These are phyloP conservation scores for Fusarium redolens DNA, from an alignment of 2,329 filamentous ascomycete species.

Conservation along the genomic window DNA sequence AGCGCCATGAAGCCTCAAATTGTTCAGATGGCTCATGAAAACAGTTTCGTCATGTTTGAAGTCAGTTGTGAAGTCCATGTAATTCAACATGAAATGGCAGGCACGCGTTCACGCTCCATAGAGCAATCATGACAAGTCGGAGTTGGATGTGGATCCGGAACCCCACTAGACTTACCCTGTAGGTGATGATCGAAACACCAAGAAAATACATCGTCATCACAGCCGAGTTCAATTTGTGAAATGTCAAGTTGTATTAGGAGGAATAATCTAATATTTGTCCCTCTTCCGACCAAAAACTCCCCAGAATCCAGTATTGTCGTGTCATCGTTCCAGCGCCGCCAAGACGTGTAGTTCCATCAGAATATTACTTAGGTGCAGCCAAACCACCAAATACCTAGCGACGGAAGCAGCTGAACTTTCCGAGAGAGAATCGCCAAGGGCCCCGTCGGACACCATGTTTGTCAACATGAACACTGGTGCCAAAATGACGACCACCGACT, in stretches of 20 bases:
- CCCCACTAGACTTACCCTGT: constrained; percentile 17
- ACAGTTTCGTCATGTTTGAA: background rate
- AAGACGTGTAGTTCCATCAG: background rate
- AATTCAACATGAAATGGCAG: background rate
- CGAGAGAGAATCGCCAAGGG: constrained; percentile 63
- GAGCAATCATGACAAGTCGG: background rate
- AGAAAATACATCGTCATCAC: background rate
- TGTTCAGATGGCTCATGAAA: background rate
- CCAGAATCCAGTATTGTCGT: constrained; percentile 14
- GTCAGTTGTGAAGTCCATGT: background rate
- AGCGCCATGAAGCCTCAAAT: constrained; percentile 59
- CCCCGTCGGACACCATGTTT: constrained; percentile 60
- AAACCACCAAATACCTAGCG: constrained; percentile 16
- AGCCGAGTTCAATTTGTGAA: background rate
- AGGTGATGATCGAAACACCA: background rate
- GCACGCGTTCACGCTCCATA: background rate
- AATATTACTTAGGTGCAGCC: background rate
- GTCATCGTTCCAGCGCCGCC: constrained; percentile 6
- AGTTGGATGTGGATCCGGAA: constrained; percentile 1
- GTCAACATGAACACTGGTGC: constrained; percentile 60
- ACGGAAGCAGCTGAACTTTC: constrained; percentile 64
- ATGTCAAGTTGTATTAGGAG: constrained; percentile 13
- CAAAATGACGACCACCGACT: constrained; percentile 61
- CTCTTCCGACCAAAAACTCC: constrained; percentile 13
- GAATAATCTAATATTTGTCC: background rate